Evolutionary conservation across 768 basidiomycete genomes (phyloP).

Genomic region (Leucogyrophana mollusca): DNA sequence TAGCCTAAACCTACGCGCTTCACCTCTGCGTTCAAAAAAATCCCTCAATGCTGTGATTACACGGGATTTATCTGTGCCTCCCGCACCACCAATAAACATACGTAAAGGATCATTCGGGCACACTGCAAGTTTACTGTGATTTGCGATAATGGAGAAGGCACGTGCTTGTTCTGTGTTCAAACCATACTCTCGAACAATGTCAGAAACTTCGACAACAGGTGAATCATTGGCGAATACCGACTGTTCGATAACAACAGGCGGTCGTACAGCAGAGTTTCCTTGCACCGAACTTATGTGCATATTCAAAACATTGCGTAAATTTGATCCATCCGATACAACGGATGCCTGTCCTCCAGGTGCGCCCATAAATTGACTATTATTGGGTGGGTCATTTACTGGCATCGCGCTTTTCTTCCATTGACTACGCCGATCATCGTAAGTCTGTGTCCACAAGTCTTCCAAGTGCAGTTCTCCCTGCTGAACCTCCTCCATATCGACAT

Average conservation of each 20-base stretch:
- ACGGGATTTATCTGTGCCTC: slow-evolving; percentile 43
- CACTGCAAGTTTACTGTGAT: not conserved
- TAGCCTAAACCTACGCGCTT: slow-evolving; percentile 8
- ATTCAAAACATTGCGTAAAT: too few species aligned
- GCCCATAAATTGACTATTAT: too few species aligned
- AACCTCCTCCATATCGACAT: too few species aligned
- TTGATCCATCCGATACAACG: slow-evolving; percentile 3
- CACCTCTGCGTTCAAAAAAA: slow-evolving; percentile 22
- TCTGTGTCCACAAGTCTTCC: slow-evolving; percentile 13
- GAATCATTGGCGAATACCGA: too few species aligned
- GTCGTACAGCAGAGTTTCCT: slow-evolving; percentile 4
- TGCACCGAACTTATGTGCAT: too few species aligned
- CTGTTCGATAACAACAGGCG: not conserved
- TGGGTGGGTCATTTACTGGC: too few species aligned
- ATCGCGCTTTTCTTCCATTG: slow-evolving; percentile 8
- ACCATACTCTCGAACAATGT: slow-evolving; percentile 21
- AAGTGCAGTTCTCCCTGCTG: not conserved
- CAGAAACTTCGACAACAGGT: slow-evolving; percentile 15
- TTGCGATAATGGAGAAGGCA: slow-evolving; percentile 16
- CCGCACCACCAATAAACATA: slow-evolving; percentile 38
- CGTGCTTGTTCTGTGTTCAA: slow-evolving; percentile 33
- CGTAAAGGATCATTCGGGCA: slow-evolving; percentile 11
- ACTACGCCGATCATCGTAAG: slow-evolving; percentile 12
- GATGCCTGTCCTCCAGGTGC: too few species aligned
- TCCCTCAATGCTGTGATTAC: slow-evolving; percentile 35